A percentile compares a stretch with the other conserved stretches of the same genome.
Evolutionary conservation across 768 basidiomycete genomes (phyloP).

Genomic region (Leccinellum luteum): DNA sequence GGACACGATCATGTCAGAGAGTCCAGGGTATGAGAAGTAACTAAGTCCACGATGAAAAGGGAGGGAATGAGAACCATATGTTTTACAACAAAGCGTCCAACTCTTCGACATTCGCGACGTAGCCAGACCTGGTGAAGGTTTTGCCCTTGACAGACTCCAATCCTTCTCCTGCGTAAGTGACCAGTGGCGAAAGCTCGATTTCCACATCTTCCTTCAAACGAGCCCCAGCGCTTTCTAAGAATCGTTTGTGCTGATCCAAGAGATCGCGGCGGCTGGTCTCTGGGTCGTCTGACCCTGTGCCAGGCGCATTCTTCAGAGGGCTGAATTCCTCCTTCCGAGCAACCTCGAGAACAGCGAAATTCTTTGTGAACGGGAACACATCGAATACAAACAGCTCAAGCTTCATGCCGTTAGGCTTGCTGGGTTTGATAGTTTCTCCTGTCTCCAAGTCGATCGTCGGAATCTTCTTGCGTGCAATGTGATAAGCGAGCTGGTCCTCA

Average conservation of each 20-base stretch:
- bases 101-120: constrained; percentile 63
- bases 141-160: constrained; percentile 76
- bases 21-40: constrained; percentile 1
- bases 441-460: constrained; percentile 69
- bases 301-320: constrained; percentile 96
- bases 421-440: constrained; percentile 73
- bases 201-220: constrained; percentile 68
- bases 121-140: constrained; percentile 71
- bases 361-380: constrained; percentile 89
- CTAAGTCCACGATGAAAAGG: background rate
- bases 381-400: constrained; percentile 99
- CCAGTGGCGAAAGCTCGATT: constrained; percentile 86
- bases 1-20: background rate
- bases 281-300: constrained; percentile 85
- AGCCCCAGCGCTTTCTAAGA: constrained; percentile 79
- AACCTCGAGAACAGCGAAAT: constrained; percentile 87
- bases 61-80: constrained; percentile 3
- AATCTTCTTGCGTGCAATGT: constrained; percentile 98
- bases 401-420: constrained; percentile 97
- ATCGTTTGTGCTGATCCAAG: constrained; percentile 81
- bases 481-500: constrained; percentile 89
- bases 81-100: constrained; percentile 63
- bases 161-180: constrained; percentile 92
- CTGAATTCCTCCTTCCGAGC: constrained; percentile 89
- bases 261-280: constrained; percentile 89